Evolutionary conservation across 371 early-diverging fungal species (phyloP).

Genomic region (Mortierella sp.): DNA sequence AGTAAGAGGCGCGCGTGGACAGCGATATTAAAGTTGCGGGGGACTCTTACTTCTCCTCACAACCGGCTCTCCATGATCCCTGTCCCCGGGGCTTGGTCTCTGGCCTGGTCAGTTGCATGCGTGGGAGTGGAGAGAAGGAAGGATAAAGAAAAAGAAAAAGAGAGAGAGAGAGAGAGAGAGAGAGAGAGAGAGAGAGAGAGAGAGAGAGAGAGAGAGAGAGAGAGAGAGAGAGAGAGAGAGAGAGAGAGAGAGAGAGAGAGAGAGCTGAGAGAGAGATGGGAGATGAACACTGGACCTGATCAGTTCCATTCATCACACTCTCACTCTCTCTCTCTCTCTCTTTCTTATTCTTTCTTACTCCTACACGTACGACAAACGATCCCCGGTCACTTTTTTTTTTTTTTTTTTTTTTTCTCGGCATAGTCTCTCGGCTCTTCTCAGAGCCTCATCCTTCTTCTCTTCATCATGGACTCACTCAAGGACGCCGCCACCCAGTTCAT

Average conservation of each 20-base stretch:
- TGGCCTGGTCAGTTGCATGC: too few species aligned
- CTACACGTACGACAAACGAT: too few species aligned
- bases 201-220: neutral
- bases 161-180: neutral
- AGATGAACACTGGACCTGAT: neutral
- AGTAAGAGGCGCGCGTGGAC: too few species aligned
- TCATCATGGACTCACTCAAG: conserved; percentile 51
- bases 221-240: neutral
- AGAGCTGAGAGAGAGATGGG: too few species aligned
- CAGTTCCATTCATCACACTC: neutral
- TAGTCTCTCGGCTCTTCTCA: neutral
- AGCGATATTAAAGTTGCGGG: too few species aligned
- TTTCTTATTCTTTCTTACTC: neutral
- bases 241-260: too few species aligned
- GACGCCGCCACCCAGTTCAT: conserved; percentile 63
- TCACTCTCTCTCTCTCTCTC: neutral
- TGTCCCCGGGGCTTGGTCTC: too few species aligned
- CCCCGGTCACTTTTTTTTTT: neutral
- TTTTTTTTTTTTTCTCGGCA: neutral
- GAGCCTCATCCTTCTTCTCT: neutral
- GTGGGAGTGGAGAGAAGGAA: too few species aligned
- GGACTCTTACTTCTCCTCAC: too few species aligned
- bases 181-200: neutral
- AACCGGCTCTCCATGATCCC: too few species aligned
- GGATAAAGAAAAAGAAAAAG: neutral